These are phyloP conservation scores for Syzygium jambos DNA, from an alignment of 345 rosid genomes.

Conservation along the genomic window DNA sequence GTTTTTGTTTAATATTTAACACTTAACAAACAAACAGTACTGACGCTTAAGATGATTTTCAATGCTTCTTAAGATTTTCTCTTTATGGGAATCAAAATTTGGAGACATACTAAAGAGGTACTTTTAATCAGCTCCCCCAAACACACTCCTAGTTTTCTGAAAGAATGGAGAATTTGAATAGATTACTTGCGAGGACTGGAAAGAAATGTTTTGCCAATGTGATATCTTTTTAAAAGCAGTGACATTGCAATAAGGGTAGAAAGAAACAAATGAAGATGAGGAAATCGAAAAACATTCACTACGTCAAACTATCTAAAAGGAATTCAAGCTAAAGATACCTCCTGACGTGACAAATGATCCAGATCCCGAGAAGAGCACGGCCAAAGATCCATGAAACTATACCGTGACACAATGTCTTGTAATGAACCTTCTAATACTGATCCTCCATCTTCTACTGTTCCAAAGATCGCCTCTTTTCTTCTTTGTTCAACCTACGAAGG, in stretches of 20 bases:
- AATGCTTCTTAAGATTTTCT: not conserved
- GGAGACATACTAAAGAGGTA: not conserved
- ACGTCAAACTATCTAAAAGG: not conserved
- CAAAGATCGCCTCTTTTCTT: slow-evolving; percentile 84
- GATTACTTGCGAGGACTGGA: not conserved
- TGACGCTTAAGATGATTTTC: not conserved
- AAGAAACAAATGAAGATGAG: not conserved
- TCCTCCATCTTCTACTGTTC: slow-evolving; percentile 57
- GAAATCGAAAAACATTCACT: not conserved
- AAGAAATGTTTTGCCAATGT: not conserved
- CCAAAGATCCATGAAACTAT: slow-evolving; percentile 93
- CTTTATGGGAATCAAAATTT: not conserved
- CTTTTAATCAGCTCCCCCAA: not conserved
- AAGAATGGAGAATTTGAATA: not conserved
- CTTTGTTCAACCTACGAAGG: slow-evolving; percentile 78
- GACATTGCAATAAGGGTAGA: not conserved
- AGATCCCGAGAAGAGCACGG: slow-evolving; percentile 83
- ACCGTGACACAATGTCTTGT: slow-evolving; percentile 73
- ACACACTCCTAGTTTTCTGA: not conserved
- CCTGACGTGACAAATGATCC: slow-evolving; percentile 83
- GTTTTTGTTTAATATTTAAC: not conserved
- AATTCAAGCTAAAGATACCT: slow-evolving; percentile 38
- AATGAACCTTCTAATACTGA: slow-evolving; percentile 54
- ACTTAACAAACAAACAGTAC: not conserved
- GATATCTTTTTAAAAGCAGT: not conserved